Conservation (phyloP, 306 rosid genomes). For the Inga laurina region DNA sequence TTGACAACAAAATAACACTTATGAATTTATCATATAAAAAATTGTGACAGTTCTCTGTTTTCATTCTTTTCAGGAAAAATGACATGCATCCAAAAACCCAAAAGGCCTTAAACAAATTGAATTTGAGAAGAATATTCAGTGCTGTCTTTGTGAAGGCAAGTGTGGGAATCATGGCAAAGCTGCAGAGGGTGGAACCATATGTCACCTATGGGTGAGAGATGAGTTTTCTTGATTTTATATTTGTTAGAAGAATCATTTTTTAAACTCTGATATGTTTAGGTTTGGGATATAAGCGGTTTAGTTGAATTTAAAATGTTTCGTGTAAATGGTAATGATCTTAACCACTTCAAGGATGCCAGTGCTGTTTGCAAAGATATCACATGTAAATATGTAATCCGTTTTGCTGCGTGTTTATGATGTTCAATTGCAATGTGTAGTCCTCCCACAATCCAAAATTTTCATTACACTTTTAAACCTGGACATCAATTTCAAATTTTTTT, state of each 20-base stretch:
- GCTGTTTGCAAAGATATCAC: neutral
- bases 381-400: neutral
- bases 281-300: neutral
- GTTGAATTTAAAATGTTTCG: neutral
- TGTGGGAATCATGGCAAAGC: conserved; percentile 56
- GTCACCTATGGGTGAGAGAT: conserved; percentile 81
- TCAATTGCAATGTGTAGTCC: neutral
- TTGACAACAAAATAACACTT: neutral
- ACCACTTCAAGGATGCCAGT: neutral
- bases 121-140: conserved; percentile 60
- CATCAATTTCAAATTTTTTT: neutral
- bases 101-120: conserved; percentile 58
- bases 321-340: neutral
- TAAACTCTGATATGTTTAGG: neutral
- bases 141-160: conserved; percentile 76
- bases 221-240: neutral
- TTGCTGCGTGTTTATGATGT: neutral
- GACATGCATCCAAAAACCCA: conserved; percentile 81
- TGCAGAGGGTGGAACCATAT: conserved; percentile 80
- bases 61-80: conserved; percentile 51
- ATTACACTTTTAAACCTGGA: neutral
- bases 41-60: neutral
- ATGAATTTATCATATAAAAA: neutral
- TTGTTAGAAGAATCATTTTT: neutral
- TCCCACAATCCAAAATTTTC: neutral